These are phyloP conservation scores for Fimicolochytrium jonesii DNA, from an alignment of 192 early-diverging fungal genomes.

Conservation along the genomic window DNA sequence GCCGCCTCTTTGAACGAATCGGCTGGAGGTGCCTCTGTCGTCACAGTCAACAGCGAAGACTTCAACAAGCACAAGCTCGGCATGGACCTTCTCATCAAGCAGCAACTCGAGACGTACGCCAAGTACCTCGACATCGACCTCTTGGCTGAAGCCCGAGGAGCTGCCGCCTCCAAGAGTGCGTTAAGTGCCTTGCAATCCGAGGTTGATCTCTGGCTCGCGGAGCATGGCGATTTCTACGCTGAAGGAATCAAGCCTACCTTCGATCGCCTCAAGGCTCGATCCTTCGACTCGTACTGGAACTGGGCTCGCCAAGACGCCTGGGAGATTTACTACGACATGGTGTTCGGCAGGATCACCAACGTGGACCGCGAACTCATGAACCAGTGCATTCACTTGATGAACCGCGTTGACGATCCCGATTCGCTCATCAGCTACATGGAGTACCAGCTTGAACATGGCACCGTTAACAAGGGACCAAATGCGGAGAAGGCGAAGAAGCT, in stretches of 20 bases:
- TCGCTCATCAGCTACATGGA: slow-evolving; percentile 79
- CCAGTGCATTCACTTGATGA: slow-evolving; percentile 87
- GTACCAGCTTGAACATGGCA: slow-evolving; percentile 76
- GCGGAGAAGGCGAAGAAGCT: slow-evolving; percentile 78
- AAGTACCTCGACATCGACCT: slow-evolving; percentile 79
- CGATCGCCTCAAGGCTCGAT: slow-evolving; percentile 78
- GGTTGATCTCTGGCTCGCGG: slow-evolving; percentile 83
- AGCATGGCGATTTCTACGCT: slow-evolving; percentile 88
- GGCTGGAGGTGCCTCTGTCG: slow-evolving; percentile 48
- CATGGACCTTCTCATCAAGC: slow-evolving; percentile 63
- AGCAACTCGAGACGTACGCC: slow-evolving; percentile 75
- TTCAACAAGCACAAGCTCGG: slow-evolving; percentile 74
- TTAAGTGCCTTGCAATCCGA: slow-evolving; percentile 70
- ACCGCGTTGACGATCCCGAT: slow-evolving; percentile 67
- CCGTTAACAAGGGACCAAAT: slow-evolving; percentile 74
- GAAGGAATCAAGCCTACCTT: slow-evolving; percentile 86
- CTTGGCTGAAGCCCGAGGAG: slow-evolving; percentile 50
- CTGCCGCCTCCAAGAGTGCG: slow-evolving; percentile 56
- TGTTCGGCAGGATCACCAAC: slow-evolving; percentile 80
- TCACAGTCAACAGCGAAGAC: slow-evolving; percentile 82
- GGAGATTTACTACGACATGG: slow-evolving; percentile 84
- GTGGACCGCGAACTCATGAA: slow-evolving; percentile 92
- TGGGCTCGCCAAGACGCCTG: slow-evolving; percentile 89
- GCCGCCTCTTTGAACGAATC: slow-evolving; percentile 51
- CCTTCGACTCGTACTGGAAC: slow-evolving; percentile 96